Evolutionary conservation across 768 basidiomycete species (phyloP).

Genomic region (Filobasidium wieringae): DNA sequence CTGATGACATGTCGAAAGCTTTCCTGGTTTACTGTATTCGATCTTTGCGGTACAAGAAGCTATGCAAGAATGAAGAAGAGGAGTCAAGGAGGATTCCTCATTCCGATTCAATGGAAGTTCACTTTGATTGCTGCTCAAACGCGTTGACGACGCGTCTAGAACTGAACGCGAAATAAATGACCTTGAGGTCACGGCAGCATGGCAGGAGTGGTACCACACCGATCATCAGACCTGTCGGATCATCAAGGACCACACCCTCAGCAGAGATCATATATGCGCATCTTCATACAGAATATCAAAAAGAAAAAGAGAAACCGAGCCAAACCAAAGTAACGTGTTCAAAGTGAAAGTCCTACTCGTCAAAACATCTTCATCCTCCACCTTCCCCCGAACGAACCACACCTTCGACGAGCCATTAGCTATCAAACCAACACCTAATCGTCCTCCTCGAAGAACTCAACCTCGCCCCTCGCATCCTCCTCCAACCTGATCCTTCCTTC

Average conservation of each 20-base stretch:
- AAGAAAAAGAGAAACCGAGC: not conserved
- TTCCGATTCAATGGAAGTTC: too few relatives aligned
- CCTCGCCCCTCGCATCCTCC: conserved; percentile 34
- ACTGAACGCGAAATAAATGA: too few relatives aligned
- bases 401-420: not conserved
- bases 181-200: too few relatives aligned
- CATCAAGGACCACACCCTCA: too few relatives aligned
- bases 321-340: not conserved
- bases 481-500: conserved; percentile 38
- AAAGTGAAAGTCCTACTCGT: not conserved
- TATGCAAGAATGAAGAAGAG: not conserved
- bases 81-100: too few relatives aligned
- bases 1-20: not conserved
- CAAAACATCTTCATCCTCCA: not conserved
- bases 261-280: too few relatives aligned
- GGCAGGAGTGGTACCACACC: too few relatives aligned
- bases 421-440: too few relatives aligned
- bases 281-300: not conserved
- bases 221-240: too few relatives aligned
- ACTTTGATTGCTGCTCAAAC: too few relatives aligned
- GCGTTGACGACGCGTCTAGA: too few relatives aligned
- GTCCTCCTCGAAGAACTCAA: conserved; percentile 1
- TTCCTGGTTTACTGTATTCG: not conserved
- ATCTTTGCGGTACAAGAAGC: not conserved
- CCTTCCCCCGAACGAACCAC: not conserved